Evolutionary conservation across 495 filamentous ascomycete genomes (phyloP).

Genomic region (Hyaloscypha hepaticicola): DNA sequence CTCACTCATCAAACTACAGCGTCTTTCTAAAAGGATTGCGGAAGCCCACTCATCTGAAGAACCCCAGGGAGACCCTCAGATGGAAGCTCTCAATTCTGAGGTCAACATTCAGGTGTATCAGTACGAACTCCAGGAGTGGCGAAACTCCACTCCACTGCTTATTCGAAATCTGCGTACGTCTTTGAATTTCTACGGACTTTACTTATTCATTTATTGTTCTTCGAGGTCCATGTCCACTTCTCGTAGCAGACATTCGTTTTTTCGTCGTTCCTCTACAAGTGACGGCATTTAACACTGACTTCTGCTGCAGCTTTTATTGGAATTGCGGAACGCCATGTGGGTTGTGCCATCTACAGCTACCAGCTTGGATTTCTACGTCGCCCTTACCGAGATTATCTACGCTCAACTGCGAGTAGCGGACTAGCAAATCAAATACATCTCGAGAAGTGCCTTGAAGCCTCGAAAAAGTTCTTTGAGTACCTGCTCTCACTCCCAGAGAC

Average conservation of each 20-base stretch:
- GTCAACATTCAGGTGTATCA: constrained; percentile 26
- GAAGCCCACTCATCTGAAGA: not conserved
- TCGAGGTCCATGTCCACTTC: not conserved
- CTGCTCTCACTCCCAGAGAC: constrained; percentile 31
- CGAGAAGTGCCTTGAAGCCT: constrained; percentile 31
- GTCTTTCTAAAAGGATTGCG: constrained; percentile 30
- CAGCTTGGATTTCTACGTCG: constrained; percentile 31
- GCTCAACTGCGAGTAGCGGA: constrained; percentile 3
- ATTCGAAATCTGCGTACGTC: constrained; percentile 31
- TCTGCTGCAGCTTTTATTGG: constrained; percentile 21
- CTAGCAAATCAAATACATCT: constrained; percentile 32
- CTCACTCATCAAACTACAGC: constrained; percentile 35
- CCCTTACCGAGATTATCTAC: constrained; percentile 26
- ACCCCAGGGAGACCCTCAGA: not conserved
- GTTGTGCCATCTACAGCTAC: constrained; percentile 32
- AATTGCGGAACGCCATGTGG: constrained; percentile 25
- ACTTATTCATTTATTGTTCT: constrained; percentile 18
- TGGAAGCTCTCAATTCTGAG: constrained; percentile 9
- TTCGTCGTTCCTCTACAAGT: not conserved
- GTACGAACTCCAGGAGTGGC: constrained; percentile 25
- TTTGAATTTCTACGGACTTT: constrained; percentile 10
- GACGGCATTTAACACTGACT: constrained; percentile 11
- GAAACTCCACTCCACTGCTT: constrained; percentile 16
- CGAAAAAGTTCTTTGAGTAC: constrained; percentile 35
- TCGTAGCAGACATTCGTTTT: not conserved